phyloP scores from a whole-genome alignment of 768 basidiomycete species.

The Pleurotus djamor region DNA sequence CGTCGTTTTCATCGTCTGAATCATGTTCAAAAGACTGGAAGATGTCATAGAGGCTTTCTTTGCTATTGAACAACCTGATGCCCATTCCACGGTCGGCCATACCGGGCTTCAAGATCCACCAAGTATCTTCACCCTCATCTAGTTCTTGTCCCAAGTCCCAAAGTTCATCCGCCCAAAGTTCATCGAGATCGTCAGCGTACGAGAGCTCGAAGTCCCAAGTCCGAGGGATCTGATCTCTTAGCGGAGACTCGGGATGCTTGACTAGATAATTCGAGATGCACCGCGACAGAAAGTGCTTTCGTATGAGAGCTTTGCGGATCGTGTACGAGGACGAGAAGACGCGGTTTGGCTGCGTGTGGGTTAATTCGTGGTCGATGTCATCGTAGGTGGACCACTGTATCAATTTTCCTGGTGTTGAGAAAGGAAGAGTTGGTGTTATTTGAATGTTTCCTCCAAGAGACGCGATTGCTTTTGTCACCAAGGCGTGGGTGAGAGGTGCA shows the following conservation, averaged over 20 bases:
- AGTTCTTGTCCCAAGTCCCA: constrained; percentile 78
- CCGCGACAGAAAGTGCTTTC: constrained; percentile 88
- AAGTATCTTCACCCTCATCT: constrained; percentile 40
- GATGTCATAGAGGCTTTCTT: constrained; percentile 67
- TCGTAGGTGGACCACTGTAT: constrained; percentile 89
- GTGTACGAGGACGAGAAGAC: constrained; percentile 81
- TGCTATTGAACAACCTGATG: constrained; percentile 84
- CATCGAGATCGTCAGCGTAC: constrained; percentile 93
- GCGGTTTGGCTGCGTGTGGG: constrained; percentile 42
- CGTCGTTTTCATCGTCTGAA: constrained; percentile 43
- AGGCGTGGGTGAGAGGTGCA: constrained; percentile 43
- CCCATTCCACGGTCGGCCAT: constrained; percentile 98
- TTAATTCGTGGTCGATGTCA: constrained; percentile 73
- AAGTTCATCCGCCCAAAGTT: constrained; percentile 89
- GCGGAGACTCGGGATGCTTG: constrained; percentile 62
- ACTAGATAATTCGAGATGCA: constrained; percentile 68
- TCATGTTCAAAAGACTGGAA: constrained; percentile 79
- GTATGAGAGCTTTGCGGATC: constrained; percentile 90
- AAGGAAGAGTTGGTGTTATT: constrained; percentile 16
- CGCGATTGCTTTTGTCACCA: constrained; percentile 39
- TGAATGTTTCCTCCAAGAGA: constrained; percentile 17
- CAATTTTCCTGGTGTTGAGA: constrained; percentile 29
- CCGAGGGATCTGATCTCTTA: constrained; percentile 57
- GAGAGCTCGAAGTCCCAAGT: constrained; percentile 87
- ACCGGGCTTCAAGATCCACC: constrained; percentile 98